phyloP scores from a whole-genome alignment of 345 rosid genomes.

The Eucalyptus shirleyi region DNA sequence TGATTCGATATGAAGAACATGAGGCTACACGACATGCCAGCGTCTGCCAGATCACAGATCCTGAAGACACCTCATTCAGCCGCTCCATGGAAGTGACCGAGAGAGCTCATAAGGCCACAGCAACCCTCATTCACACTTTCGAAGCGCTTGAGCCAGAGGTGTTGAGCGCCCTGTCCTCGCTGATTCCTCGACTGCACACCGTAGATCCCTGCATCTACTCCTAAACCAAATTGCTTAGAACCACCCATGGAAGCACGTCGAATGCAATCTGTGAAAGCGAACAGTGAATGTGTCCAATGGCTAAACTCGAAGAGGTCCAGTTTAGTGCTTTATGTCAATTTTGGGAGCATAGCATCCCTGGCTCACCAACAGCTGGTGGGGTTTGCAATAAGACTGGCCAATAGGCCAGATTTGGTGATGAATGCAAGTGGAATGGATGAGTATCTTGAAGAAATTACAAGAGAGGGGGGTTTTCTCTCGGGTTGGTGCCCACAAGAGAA shows the following conservation, averaged over 20 bases:
- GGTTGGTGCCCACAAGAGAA: no score
- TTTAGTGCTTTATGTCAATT: not conserved
- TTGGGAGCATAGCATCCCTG: not conserved
- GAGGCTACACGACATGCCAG: not conserved
- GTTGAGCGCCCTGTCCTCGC: not conserved
- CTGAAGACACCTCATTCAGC: not conserved
- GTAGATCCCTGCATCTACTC: not conserved
- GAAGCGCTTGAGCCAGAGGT: not conserved
- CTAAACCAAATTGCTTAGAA: not conserved
- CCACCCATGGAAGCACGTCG: not conserved
- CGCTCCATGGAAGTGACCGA: not conserved
- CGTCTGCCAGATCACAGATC: not conserved
- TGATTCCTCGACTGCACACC: not conserved
- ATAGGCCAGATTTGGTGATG: constrained; percentile 29
- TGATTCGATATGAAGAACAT: not conserved
- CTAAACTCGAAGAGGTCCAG: not conserved
- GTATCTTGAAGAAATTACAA: constrained; percentile 12
- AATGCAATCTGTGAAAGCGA: not conserved
- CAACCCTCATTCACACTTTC: not conserved
- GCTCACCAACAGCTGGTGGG: constrained; percentile 12
- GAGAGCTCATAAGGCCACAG: not conserved
- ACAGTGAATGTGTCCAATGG: not conserved
- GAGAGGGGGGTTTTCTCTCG: no score
- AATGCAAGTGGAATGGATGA: constrained; percentile 16
- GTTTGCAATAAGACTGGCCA: constrained; percentile 45